These are phyloP conservation scores for Tolypocladium cylindrosporum DNA, from an alignment of 2,329 filamentous ascomycete genomes.

Conservation along the genomic window DNA sequence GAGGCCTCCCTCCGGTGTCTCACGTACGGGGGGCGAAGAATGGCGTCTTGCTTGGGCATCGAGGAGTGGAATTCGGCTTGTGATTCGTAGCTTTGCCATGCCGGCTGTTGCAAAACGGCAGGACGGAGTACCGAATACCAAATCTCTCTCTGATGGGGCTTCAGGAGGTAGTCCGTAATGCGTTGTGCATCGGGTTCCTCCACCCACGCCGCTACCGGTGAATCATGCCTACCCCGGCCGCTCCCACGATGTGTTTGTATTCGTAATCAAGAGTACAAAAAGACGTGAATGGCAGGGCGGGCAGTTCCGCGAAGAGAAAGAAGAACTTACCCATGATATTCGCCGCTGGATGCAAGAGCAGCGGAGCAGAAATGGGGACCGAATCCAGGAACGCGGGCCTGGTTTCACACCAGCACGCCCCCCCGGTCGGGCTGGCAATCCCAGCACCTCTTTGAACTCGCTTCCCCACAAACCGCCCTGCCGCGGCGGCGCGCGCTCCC, in stretches of 20 bases:
- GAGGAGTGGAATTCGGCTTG: background rate
- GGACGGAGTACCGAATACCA: background rate
- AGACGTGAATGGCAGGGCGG: background rate
- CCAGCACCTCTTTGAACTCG: background rate
- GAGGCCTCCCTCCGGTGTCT: background rate
- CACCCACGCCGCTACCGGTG: background rate
- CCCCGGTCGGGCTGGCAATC: background rate
- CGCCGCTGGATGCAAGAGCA: background rate
- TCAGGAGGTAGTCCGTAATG: background rate
- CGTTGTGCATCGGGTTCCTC: background rate
- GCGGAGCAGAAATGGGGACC: background rate
- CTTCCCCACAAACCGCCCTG: background rate
- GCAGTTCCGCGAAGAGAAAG: background rate
- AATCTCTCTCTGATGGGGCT: background rate
- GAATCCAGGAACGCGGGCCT: background rate
- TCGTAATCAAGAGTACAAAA: no score
- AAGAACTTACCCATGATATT: no score
- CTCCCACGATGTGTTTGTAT: background rate
- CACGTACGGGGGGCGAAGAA: background rate
- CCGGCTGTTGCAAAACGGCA: no score
- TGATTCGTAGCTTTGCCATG: background rate
- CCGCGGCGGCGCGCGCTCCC: background rate
- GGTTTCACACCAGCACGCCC: background rate
- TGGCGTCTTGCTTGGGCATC: background rate
- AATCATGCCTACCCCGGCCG: background rate